A percentile compares a stretch with the other conserved stretches of the same genome.
Conservation (phyloP, 768 basidiomycete species). For the Lactarius akahatsu region DNA sequence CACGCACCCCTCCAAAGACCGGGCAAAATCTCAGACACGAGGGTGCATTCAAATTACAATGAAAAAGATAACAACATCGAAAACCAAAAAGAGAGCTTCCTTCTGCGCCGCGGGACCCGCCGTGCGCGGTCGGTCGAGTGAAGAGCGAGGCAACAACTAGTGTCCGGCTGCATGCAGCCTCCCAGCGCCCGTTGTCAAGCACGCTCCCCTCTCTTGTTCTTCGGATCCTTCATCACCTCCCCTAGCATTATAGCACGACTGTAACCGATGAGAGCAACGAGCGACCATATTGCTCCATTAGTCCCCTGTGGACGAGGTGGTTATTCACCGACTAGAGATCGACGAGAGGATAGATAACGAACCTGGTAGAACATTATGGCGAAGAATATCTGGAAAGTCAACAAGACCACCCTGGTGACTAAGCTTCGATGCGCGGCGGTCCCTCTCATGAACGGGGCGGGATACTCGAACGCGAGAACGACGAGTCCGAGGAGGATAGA, state of each 20-base stretch:
- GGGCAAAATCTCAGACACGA: neutral
- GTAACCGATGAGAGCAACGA: constrained; percentile 70
- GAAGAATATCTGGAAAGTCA: constrained; percentile 62
- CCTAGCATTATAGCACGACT: constrained; percentile 60
- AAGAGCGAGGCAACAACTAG: constrained; percentile 19
- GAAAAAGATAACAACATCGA: neutral
- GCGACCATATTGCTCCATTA: constrained; percentile 77
- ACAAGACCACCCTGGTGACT: constrained; percentile 56
- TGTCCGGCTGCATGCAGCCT: constrained; percentile 27
- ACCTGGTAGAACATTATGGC: constrained; percentile 78
- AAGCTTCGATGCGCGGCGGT: constrained; percentile 65
- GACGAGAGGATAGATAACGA: constrained; percentile 26
- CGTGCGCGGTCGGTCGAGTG: constrained; percentile 9
- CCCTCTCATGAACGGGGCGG: constrained; percentile 56
- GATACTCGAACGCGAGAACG: constrained; percentile 70
- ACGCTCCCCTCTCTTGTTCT: constrained; percentile 58
- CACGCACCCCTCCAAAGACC: no score
- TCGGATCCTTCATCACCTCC: constrained; percentile 67
- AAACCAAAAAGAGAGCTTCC: constrained; percentile 8
- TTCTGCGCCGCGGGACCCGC: constrained; percentile 19
- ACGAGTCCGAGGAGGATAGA: constrained; percentile 59
- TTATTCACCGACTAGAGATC: neutral
- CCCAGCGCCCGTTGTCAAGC: constrained; percentile 42
- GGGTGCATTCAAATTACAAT: neutral
- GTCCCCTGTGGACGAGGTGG: constrained; percentile 57